phyloP scores from a whole-genome alignment of 2,329 filamentous ascomycete species.

The Alternaria conjuncta region DNA sequence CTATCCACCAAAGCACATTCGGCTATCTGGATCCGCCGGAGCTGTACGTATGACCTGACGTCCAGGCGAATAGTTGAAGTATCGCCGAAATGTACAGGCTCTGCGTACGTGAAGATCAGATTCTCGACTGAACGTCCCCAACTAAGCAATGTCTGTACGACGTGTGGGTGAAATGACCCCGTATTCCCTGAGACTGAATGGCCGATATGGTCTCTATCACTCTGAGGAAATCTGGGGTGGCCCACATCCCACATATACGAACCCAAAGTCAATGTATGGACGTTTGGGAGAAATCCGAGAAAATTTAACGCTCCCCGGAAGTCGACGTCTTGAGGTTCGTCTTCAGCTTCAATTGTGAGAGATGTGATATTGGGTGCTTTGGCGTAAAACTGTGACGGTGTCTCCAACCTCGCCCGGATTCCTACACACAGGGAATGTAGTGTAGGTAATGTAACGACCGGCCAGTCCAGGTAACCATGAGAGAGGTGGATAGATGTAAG shows the following conservation, averaged over 20 bases:
- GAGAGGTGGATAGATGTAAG: neutral
- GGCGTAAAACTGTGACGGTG: neutral
- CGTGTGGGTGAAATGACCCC: rapidly evolving
- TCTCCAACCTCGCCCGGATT: rapidly evolving
- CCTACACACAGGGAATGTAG: neutral
- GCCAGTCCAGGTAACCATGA: neutral
- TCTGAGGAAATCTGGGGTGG: neutral
- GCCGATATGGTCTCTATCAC: rapidly evolving
- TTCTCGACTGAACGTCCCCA: neutral
- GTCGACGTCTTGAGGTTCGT: rapidly evolving
- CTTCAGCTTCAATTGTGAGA: neutral
- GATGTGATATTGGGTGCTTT: neutral
- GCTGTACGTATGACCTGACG: neutral
- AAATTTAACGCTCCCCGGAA: neutral
- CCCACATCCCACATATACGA: neutral
- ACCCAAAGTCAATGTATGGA: neutral
- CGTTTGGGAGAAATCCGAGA: neutral
- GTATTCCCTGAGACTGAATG: rapidly evolving
- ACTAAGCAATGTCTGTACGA: neutral
- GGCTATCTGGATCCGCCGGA: neutral
- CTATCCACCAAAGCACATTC: neutral
- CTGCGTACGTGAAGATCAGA: neutral
- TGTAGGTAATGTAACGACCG: neutral
- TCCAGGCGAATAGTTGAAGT: neutral
- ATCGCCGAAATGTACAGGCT: neutral